phyloP scores from a whole-genome alignment of 2,329 filamentous ascomycete species.

The Amesomyces nigricolor region DNA sequence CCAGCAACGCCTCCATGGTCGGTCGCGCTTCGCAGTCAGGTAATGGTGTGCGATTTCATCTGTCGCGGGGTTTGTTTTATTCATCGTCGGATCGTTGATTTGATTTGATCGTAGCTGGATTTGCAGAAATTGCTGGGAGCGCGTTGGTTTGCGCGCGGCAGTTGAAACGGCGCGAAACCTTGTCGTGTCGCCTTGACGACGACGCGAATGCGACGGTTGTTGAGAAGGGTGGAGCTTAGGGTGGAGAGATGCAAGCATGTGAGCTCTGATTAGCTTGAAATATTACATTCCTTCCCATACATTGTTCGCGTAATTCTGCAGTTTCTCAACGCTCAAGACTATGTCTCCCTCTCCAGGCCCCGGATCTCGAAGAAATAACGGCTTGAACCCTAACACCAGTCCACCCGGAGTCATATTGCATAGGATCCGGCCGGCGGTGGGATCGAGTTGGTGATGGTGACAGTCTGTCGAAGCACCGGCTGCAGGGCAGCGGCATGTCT shows the following conservation, averaged over 20 bases:
- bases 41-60: too few relatives aligned
- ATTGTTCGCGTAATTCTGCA: constrained; percentile 3
- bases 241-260: too few relatives aligned
- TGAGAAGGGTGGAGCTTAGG: background rate
- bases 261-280: too few relatives aligned
- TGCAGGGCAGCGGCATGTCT: constrained; percentile 8
- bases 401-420: constrained; percentile 17
- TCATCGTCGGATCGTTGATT: background rate
- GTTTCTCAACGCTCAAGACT: constrained; percentile 6
- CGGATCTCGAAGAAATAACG: constrained; percentile 15
- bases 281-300: background rate
- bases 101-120: too few relatives aligned
- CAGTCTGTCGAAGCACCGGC: constrained; percentile 16
- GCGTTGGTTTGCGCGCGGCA: too few relatives aligned
- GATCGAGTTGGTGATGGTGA: constrained; percentile 15
- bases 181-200: background rate
- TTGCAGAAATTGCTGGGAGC: too few relatives aligned
- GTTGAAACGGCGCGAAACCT: background rate
- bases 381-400: constrained; percentile 16
- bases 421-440: constrained; percentile 12
- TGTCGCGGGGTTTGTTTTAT: too few relatives aligned
- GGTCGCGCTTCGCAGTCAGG: background rate
- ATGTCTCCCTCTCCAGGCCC: constrained; percentile 10
- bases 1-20: constrained; percentile 32
- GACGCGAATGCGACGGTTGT: background rate